These are phyloP conservation scores for Amesomyces nigricolor DNA, from an alignment of 2,329 filamentous ascomycete species.

Conservation along the genomic window DNA sequence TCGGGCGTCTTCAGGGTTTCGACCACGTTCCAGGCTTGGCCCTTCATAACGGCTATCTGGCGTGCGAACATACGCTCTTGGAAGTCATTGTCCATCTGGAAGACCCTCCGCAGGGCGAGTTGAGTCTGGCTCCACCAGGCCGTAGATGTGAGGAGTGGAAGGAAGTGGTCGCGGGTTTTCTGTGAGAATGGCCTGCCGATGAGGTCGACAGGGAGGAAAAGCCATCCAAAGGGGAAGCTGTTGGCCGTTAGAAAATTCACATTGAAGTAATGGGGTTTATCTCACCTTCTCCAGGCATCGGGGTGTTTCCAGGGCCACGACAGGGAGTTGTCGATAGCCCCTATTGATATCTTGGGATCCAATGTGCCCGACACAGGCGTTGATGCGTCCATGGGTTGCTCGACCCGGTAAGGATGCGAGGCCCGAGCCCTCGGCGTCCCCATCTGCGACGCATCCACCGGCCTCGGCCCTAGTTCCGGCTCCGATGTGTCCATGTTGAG, in stretches of 20 bases:
- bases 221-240: constrained; percentile 96
- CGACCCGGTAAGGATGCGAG: constrained; percentile 65
- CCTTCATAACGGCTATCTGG: constrained; percentile 98
- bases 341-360: constrained; percentile 64
- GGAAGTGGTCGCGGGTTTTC: constrained; percentile 86
- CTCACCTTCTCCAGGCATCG: constrained; percentile 68
- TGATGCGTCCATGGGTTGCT: constrained; percentile 80
- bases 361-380: constrained; percentile 39
- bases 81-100: constrained; percentile 90
- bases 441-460: constrained; percentile 48
- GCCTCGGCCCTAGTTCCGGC: constrained; percentile 54
- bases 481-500: constrained; percentile 54
- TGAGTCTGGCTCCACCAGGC: constrained; percentile 97
- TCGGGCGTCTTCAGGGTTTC: constrained; percentile 91
- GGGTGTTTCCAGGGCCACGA: constrained; percentile 99
- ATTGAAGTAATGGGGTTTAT: background rate
- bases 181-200: constrained; percentile 96
- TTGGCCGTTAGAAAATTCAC: constrained; percentile 7
- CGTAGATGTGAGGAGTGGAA: constrained; percentile 91
- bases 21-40: constrained; percentile 98
- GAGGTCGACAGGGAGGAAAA: constrained; percentile 91
- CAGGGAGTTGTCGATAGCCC: constrained; percentile 94
- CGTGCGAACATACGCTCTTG: constrained; percentile 98
- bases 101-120: constrained; percentile 75
- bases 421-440: constrained; percentile 38